Base-by-base conservation (phyloP, 2,329 filamentous ascomycete genomes). In the Thelonectria rubi region DNA sequence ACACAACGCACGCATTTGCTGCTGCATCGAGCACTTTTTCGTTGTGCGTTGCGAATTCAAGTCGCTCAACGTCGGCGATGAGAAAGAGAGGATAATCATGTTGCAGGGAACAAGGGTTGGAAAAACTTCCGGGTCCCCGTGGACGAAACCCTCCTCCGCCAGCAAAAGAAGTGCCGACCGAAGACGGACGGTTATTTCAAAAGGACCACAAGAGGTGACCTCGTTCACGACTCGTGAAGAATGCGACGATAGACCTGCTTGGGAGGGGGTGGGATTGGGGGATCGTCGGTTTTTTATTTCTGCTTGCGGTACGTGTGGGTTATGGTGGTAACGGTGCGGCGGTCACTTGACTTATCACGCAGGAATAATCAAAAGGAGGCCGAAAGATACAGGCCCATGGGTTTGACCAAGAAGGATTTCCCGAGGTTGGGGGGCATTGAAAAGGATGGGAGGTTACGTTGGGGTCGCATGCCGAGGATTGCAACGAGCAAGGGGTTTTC, bases 101-200 rank as follows among this genome's bases (percentile, higher is more conserved):
- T 24, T 65, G 65, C 65, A 70, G 66, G 66, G 55, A 37, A 47
- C 43, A 52, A 53, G 60, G 45, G 51, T 59, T 67, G 60, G 65
- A 59, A 64, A 59, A 64, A 46, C 8, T 8, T 17, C 63, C 50
- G 57, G 55, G 34, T 18, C 26, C 60, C 64, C 58, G 64, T 50
- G 43, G 4, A 24, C 4, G 4, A 24, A 24, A 24, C 63, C 32
- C 21, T 11, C 17, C 11, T 2, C 10, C 8, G 9, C 43, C 5
- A 17, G 57, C 63, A 54, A 48, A 46, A 66, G 42, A 70, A 70
- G 64, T 71, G 69, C 69, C 69, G 69, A 63, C 56, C 52, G 52
- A 50, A 32, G 63, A 40, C 30, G 53, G 14, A 48, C 61, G 65
- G 64, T 57, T 70, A 4, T 24, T 53, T 62, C 61, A 67, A 70